Percentiles rank a stretch among this genome's conserved stretches.
Evolutionary conservation across 2,329 filamentous ascomycete genomes (phyloP).

Genomic region (Talaromyces verruculosus): DNA sequence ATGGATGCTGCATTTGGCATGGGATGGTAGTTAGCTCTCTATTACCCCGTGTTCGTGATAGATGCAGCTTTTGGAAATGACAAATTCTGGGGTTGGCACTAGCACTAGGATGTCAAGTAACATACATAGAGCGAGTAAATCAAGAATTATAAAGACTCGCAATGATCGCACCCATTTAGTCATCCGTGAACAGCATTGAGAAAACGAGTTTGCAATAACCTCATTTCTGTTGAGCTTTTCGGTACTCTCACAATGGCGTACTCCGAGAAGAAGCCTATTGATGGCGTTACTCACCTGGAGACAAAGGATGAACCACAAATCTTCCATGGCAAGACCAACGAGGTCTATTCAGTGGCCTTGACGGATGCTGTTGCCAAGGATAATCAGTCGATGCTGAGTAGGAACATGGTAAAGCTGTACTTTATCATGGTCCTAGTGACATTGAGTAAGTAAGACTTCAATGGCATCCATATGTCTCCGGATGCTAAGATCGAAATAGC

Average conservation of each 20-base stretch:
- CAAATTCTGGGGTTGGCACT: neutral
- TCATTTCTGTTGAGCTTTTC: neutral
- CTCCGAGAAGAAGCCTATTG: slow-evolving; percentile 3
- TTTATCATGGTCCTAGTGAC: slow-evolving; percentile 5
- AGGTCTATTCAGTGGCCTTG: slow-evolving; percentile 16
- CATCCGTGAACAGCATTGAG: neutral
- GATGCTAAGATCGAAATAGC: neutral
- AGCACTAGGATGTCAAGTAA: neutral
- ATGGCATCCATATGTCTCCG: neutral
- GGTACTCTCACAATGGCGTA: neutral
- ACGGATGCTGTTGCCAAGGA: slow-evolving; percentile 11
- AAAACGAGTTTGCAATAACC: neutral
- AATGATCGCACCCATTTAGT: neutral
- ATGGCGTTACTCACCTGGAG: neutral
- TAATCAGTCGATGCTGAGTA: neutral
- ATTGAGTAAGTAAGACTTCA: neutral
- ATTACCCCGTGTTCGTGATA: neutral
- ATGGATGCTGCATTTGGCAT: neutral
- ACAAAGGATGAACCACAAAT: neutral
- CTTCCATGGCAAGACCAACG: slow-evolving; percentile 11
- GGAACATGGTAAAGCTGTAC: neutral
- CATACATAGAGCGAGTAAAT: neutral
- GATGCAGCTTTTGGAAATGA: neutral
- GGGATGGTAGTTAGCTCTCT: neutral
- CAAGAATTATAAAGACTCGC: neutral